Evolutionary conservation across 805 yeast species (phyloP).

Genomic region (Nakazawaea anatomiae): DNA sequence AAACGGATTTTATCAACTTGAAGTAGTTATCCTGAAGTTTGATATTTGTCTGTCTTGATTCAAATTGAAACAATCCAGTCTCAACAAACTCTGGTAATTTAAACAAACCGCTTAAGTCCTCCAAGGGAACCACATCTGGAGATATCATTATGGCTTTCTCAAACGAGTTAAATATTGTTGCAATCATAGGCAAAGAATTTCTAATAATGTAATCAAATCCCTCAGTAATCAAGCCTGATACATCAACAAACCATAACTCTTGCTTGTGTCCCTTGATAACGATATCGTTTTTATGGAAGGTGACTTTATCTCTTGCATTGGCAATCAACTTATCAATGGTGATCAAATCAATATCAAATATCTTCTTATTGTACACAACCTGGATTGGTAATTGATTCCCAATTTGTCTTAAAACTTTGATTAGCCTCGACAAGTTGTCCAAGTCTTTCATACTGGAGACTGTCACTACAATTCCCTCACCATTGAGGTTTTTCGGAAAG

Average conservation of each 20-base stretch:
- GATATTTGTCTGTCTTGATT: slow-evolving; percentile 35
- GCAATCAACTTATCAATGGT: slow-evolving; percentile 21
- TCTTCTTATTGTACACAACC: slow-evolving; percentile 35
- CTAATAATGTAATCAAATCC: slow-evolving; percentile 18
- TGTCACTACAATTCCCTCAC: slow-evolving; percentile 51
- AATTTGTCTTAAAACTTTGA: slow-evolving; percentile 42
- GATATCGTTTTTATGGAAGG: background rate
- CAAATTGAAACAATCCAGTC: slow-evolving; percentile 39
- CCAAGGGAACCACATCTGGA: slow-evolving; percentile 40
- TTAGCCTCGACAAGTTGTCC: slow-evolving; percentile 39
- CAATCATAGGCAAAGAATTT: slow-evolving; percentile 38
- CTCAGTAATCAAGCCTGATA: slow-evolving; percentile 19
- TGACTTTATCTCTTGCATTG: slow-evolving; percentile 24
- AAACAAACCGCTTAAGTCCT: slow-evolving; percentile 31
- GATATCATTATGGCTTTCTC: slow-evolving; percentile 48
- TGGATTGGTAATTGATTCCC: slow-evolving; percentile 47
- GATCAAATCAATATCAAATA: slow-evolving; percentile 25
- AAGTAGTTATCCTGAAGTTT: slow-evolving; percentile 20
- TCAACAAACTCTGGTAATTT: slow-evolving; percentile 25
- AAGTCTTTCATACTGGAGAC: slow-evolving; percentile 34
- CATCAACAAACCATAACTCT: slow-evolving; percentile 27
- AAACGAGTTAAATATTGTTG: slow-evolving; percentile 51
- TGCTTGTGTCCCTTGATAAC: slow-evolving; percentile 14
- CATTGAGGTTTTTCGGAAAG: slow-evolving; percentile 25
- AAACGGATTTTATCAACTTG: slow-evolving; percentile 36